phyloP scores from a whole-genome alignment of 352 stramenopile species.

The Phytophthora fragariae region DNA sequence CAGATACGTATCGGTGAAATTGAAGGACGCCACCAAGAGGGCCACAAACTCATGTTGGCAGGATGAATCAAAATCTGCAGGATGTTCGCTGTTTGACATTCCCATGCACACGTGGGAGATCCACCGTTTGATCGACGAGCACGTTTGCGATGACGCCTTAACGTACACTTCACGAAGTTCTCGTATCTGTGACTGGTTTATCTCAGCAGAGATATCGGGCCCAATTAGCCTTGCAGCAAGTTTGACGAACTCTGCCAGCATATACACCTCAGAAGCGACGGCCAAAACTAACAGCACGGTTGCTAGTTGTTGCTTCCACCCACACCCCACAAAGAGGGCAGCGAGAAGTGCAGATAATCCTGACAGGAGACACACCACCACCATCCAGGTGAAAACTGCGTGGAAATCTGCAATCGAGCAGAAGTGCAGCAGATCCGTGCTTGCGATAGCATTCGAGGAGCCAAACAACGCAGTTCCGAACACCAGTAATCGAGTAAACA shows the following conservation, averaged over 20 bases:
- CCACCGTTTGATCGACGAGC: conserved; percentile 36
- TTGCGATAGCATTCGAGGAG: conserved; percentile 29
- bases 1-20: conserved; percentile 25
- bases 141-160: conserved; percentile 32
- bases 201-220: conserved; percentile 2
- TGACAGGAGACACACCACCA: conserved; percentile 37
- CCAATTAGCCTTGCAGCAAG: conserved; percentile 18
- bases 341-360: conserved; percentile 33
- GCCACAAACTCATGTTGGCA: conserved; percentile 38
- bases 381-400: conserved; percentile 39
- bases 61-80: conserved; percentile 22
- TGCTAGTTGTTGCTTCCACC: conserved; percentile 27
- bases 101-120: conserved; percentile 39
- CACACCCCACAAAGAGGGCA: conserved; percentile 28
- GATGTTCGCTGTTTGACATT: neutral
- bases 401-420: conserved; percentile 40
- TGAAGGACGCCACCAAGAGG: conserved; percentile 26
- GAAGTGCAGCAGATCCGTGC: conserved; percentile 34
- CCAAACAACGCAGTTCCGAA: conserved; percentile 21
- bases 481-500: conserved; percentile 16
- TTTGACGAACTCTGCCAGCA: conserved; percentile 29
- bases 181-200: conserved; percentile 2
- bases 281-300: conserved; percentile 25
- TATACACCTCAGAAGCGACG: conserved; percentile 27
- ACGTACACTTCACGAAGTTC: conserved; percentile 30